A percentile compares a stretch with the other conserved stretches of the same genome.
Evolutionary conservation across 164 flowering plant genomes (phyloP).

Genomic region (Vitis labrusca): DNA sequence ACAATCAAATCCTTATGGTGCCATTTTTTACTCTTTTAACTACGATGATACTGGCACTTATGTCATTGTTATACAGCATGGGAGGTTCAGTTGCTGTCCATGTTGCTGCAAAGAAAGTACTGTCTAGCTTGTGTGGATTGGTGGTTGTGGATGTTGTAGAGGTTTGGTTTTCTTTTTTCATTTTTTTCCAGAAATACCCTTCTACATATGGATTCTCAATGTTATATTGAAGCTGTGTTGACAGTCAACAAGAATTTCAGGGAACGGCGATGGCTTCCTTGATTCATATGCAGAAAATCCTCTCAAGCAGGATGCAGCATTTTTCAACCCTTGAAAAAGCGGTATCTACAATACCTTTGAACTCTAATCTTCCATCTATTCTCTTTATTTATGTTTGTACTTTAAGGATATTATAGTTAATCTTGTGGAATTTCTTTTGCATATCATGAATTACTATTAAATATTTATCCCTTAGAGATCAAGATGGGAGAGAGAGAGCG

Average conservation of each 20-base stretch:
- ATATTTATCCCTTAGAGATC: no score
- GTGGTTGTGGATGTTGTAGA: constrained; percentile 96
- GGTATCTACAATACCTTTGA: constrained; percentile 32
- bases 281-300: constrained; percentile 92
- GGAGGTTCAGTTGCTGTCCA: constrained; percentile 98
- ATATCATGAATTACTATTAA: neutral
- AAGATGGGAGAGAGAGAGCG: no score
- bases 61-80: constrained; percentile 58
- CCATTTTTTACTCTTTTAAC: neutral
- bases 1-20: neutral
- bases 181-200: neutral
- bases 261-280: constrained; percentile 98
- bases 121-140: constrained; percentile 73
- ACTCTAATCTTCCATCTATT: neutral
- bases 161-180: constrained; percentile 39
- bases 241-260: constrained; percentile 39
- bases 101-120: constrained; percentile 78
- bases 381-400: neutral
- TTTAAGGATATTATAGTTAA: neutral
- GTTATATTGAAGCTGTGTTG: constrained; percentile 3
- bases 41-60: neutral
- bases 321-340: constrained; percentile 88
- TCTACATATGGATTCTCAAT: neutral
- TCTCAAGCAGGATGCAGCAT: constrained; percentile 82
- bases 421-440: neutral